Evolutionary conservation across 768 basidiomycete species (phyloP).

Genomic region (Auriculariales sp.): DNA sequence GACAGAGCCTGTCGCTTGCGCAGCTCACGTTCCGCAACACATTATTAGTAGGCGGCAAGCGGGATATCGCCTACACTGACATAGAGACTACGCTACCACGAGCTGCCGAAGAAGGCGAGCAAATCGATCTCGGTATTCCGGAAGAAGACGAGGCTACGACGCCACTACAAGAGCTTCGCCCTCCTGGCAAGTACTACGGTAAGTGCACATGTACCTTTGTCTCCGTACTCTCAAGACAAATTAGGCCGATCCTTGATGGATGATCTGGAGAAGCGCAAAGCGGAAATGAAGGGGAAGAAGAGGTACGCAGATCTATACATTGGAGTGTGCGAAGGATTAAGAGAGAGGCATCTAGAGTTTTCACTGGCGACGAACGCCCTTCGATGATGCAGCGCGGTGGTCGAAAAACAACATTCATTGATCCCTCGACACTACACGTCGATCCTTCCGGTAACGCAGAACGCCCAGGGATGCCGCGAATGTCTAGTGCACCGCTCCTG

Average conservation of each 20-base stretch:
- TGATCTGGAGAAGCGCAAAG: slow-evolving; percentile 71
- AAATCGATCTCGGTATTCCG: slow-evolving; percentile 26
- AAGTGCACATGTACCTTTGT: slow-evolving; percentile 51
- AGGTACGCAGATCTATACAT: slow-evolving; percentile 33
- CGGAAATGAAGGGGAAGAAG: slow-evolving; percentile 67
- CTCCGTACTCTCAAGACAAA: too few species aligned
- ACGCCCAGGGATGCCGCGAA: slow-evolving; percentile 26
- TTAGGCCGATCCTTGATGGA: slow-evolving; percentile 88
- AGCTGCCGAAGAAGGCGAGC: slow-evolving; percentile 67
- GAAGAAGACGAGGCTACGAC: slow-evolving; percentile 22
- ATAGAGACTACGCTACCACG: slow-evolving; percentile 48
- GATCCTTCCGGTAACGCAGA: slow-evolving; percentile 28
- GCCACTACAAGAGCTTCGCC: slow-evolving; percentile 14
- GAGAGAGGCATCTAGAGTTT: slow-evolving; percentile 38
- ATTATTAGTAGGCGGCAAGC: slow-evolving; percentile 51
- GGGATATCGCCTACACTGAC: slow-evolving; percentile 47
- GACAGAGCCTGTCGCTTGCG: slow-evolving; percentile 54
- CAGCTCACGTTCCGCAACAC: slow-evolving; percentile 81
- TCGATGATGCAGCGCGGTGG: slow-evolving; percentile 79
- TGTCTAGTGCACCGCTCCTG: slow-evolving; percentile 48
- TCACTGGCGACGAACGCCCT: slow-evolving; percentile 76
- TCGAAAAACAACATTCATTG: slow-evolving; percentile 57
- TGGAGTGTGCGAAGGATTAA: neutral
- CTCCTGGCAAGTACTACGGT: slow-evolving; percentile 8
- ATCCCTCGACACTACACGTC: slow-evolving; percentile 42